Evolutionary conservation across 768 basidiomycete genomes (phyloP), one percentile per base, ranked within the genome.

Genomic region (Suillus variegatus): DNA sequence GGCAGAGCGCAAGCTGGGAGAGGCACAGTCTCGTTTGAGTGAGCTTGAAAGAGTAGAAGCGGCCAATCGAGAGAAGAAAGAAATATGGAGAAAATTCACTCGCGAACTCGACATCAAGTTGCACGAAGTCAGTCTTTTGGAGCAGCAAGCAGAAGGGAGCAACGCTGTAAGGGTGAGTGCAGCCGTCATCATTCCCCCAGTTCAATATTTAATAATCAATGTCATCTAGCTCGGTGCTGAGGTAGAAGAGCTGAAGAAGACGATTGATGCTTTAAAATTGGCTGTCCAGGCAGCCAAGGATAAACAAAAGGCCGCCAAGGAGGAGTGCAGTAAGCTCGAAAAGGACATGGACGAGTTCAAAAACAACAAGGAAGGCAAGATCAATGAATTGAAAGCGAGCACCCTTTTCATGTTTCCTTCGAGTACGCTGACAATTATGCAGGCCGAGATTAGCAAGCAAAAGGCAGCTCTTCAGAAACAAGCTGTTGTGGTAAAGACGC

Each of bases 291-390:
- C 79, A 0, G 88, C 94, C 6, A 87, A 89, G 73, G 82, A 88
- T 63, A 93, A 93, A 72, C 93, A 97, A 75, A 86, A 85, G 72
- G 82, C 78, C 8, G 93, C 94, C 0, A 81, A 89, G 58, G 88
- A 82, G 0, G 95, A 98, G 65, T 86, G 87, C 75, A 89, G 88
- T 79, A 93, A 90, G 72, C 87, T 99, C 28, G 94, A 99, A 78
- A 90, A 90, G 71, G 97, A 99, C 75, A 99, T 99, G 95, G 87
- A 87, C 63, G 97, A 99, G 80, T 98, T 99, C 83, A 96, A 97
- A 82, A 91, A 96, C 78, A 96, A 99, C 81, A 97, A 97, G 76
- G 97, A 98, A 60, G 94, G 95, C 56, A 99, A 99, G 79, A 92
- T 94, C 63, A 91, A 90, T 20, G 92, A 99, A 74, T 86, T 99